Evolutionary conservation across 108 stramenopile species (phyloP).

Genomic region (Cyclotella cryptica): DNA sequence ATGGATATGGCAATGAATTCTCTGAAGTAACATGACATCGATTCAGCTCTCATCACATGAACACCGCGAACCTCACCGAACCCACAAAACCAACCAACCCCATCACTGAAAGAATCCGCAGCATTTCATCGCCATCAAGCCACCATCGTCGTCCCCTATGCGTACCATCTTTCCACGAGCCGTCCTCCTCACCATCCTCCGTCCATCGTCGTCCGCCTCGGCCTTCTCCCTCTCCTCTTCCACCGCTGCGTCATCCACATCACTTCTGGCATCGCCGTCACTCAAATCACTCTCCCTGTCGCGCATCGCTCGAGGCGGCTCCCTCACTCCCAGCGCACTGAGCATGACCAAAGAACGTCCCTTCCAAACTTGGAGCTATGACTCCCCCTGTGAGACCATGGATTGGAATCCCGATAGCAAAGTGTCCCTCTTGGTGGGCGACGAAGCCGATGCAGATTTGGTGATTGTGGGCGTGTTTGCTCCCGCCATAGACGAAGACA

Average conservation of each 20-base stretch:
- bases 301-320: not conserved
- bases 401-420: conserved; percentile 64
- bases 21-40: too few species aligned
- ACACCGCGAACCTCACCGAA: too few species aligned
- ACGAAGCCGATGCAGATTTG: conserved; percentile 63
- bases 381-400: conserved; percentile 79
- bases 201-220: conserved; percentile 7
- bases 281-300: not conserved
- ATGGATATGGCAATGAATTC: too few species aligned
- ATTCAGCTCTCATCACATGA: too few species aligned
- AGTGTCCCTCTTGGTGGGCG: conserved; percentile 37
- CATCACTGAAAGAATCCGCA: too few species aligned
- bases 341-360: conserved; percentile 46
- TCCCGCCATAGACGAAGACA: conserved; percentile 60
- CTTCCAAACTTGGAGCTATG: conserved; percentile 86
- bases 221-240: conserved; percentile 1
- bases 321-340: conserved; percentile 9
- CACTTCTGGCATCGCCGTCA: not conserved
- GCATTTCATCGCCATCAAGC: too few species aligned
- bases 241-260: not conserved
- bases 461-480: conserved; percentile 74
- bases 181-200: conserved; percentile 23
- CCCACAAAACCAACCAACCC: too few species aligned
- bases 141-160: not conserved
- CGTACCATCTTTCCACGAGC: conserved; percentile 18